A percentile compares a stretch with the other conserved stretches of the same genome.
These are phyloP conservation scores for Metarhizium humberi DNA, from an alignment of 2,329 filamentous ascomycete genomes.

Conservation along the genomic window DNA sequence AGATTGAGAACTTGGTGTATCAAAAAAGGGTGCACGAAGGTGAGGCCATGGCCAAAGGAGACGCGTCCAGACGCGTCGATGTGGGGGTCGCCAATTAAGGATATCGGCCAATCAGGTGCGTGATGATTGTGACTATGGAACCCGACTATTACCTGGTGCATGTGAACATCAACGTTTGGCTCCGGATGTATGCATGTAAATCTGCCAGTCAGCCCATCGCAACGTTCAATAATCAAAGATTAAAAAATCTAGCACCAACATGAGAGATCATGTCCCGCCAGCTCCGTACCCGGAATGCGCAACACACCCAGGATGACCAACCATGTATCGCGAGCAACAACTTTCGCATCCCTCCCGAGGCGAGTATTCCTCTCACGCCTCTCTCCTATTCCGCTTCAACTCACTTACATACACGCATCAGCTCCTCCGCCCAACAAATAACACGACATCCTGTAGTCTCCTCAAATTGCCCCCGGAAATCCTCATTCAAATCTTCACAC, in stretches of 20 bases:
- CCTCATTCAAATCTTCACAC: slow-evolving; percentile 13
- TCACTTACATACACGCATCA: neutral
- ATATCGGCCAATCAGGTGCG: neutral
- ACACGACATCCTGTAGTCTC: slow-evolving; percentile 4
- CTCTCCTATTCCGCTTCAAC: neutral
- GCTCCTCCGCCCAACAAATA: neutral
- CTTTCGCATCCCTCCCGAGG: neutral
- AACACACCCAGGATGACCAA: neutral
- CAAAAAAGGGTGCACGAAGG: neutral
- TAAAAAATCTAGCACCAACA: neutral
- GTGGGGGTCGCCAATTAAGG: slow-evolving; percentile 15
- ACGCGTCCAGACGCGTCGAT: slow-evolving; percentile 25
- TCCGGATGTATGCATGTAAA: neutral
- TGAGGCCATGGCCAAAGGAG: slow-evolving; percentile 10
- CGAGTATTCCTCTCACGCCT: neutral
- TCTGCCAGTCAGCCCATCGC: neutral
- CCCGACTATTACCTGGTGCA: neutral
- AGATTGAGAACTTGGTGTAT: neutral
- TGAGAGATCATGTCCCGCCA: neutral
- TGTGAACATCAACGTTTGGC: neutral
- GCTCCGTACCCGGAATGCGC: neutral
- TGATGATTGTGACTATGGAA: neutral
- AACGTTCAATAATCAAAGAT: neutral
- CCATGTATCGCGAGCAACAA: neutral
- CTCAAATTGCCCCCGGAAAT: slow-evolving; percentile 17